A percentile compares a stretch with the other conserved stretches of the same genome.
phyloP scores from a whole-genome alignment of 306 rosid species.

The Castanea sativa region DNA sequence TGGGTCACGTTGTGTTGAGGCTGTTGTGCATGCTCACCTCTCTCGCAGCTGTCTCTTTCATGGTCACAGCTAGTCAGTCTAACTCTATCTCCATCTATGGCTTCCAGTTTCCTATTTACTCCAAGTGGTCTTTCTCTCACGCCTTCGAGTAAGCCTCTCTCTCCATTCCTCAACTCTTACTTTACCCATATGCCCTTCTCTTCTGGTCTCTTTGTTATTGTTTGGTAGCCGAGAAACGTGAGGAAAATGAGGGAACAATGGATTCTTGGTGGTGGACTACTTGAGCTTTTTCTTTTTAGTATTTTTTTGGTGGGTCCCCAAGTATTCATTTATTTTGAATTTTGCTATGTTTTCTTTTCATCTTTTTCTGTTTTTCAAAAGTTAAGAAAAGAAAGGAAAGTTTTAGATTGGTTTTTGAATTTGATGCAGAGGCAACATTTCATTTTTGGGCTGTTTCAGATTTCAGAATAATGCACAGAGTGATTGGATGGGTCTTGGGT shows the following conservation, averaged over 20 bases:
- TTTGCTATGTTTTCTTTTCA: neutral
- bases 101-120: constrained; percentile 55
- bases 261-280: neutral
- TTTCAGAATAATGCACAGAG: neutral
- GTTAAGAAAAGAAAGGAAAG: neutral
- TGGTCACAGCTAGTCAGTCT: constrained; percentile 74
- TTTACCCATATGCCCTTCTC: constrained; percentile 4
- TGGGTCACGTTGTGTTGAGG: constrained; percentile 47
- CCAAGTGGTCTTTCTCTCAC: constrained; percentile 80
- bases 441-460: neutral
- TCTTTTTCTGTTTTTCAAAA: neutral
- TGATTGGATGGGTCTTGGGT: neutral
- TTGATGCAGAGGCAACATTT: neutral
- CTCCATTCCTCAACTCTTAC: neutral
- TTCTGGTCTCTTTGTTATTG: neutral
- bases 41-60: constrained; percentile 47
- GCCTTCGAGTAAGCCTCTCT: constrained; percentile 58
- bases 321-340: neutral
- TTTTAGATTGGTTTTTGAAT: neutral
- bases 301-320: neutral
- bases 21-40: constrained; percentile 48
- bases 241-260: neutral
- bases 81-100: constrained; percentile 56
- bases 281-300: too few relatives aligned
- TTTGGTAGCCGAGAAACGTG: neutral